Conservation (phyloP, 2,329 filamentous ascomycete genomes). For the Chaetomiaceae sp. region DNA sequence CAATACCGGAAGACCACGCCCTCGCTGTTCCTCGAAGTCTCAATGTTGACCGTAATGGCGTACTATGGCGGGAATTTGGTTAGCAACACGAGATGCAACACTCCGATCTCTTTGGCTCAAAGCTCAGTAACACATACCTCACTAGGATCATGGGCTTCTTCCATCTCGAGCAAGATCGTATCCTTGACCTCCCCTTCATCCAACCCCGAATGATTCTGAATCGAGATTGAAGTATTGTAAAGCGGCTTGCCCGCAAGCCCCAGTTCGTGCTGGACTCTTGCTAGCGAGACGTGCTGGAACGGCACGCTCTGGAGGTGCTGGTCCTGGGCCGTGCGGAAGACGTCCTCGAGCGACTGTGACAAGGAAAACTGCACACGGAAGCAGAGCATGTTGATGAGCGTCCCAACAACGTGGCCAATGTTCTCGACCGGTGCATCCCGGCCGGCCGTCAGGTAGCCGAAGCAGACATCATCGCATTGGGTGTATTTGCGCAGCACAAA, state of each 20-base stretch:
- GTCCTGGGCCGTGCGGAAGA: conserved; percentile 18
- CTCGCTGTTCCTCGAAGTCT: conserved; percentile 17
- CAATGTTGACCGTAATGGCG: conserved; percentile 23
- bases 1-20: conserved; percentile 24
- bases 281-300: conserved; percentile 21
- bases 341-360: conserved; percentile 10
- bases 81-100: not conserved
- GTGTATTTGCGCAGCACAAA: conserved; percentile 23
- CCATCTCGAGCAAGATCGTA: conserved; percentile 20
- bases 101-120: not conserved
- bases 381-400: conserved; percentile 25
- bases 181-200: not conserved
- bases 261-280: conserved; percentile 22
- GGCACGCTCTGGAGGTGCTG: conserved; percentile 19
- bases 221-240: conserved; percentile 24
- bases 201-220: conserved; percentile 17
- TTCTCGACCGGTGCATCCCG: conserved; percentile 20
- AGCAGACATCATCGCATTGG: conserved; percentile 20
- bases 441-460: conserved; percentile 22
- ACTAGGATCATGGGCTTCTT: conserved; percentile 21
- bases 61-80: conserved; percentile 11
- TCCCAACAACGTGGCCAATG: conserved; percentile 16
- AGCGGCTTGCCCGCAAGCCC: conserved; percentile 20
- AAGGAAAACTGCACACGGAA: conserved; percentile 16
- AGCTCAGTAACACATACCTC: conserved; percentile 12